These are phyloP conservation scores for Penicillium sp. DNA, from an alignment of 2,329 filamentous ascomycete species.

Conservation along the genomic window DNA sequence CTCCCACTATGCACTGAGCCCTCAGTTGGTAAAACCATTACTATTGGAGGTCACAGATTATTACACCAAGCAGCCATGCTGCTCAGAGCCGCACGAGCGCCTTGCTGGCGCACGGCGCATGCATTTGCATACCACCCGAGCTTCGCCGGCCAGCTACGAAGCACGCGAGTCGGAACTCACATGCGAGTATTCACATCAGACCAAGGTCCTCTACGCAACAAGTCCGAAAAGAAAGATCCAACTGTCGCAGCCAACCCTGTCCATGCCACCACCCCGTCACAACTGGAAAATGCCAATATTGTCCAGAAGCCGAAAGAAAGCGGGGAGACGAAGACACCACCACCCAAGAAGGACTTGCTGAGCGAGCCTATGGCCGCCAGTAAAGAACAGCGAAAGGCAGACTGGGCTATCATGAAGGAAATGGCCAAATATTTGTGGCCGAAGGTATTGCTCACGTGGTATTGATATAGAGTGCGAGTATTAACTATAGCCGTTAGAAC, in stretches of 20 bases:
- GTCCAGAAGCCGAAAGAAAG: slow-evolving; percentile 23
- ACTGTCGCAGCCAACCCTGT: slow-evolving; percentile 12
- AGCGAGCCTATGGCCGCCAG: slow-evolving; percentile 66
- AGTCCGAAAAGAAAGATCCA: slow-evolving; percentile 20
- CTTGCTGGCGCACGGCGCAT: slow-evolving; percentile 36
- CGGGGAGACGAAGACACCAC: slow-evolving; percentile 28
- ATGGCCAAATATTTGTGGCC: slow-evolving; percentile 98
- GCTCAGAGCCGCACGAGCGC: slow-evolving; percentile 39
- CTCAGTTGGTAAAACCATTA: background rate
- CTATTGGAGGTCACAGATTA: background rate
- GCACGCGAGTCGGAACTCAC: slow-evolving; percentile 28
- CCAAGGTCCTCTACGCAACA: slow-evolving; percentile 22
- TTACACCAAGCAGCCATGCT: slow-evolving; percentile 34
- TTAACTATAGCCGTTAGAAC: slow-evolving; percentile 48
- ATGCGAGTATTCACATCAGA: slow-evolving; percentile 33
- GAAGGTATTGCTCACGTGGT: slow-evolving; percentile 53
- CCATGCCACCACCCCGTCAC: slow-evolving; percentile 17
- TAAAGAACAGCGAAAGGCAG: slow-evolving; percentile 90
- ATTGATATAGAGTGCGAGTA: slow-evolving; percentile 21
- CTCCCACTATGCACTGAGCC: slow-evolving; percentile 28
- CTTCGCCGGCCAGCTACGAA: slow-evolving; percentile 26
- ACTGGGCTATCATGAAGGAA: slow-evolving; percentile 98
- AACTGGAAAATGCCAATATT: slow-evolving; percentile 20
- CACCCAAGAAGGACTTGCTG: slow-evolving; percentile 60
- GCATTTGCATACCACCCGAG: slow-evolving; percentile 22